Conservation (phyloP, 1,139 yeast species). For the Yamadazyma friedrichii region DNA sequence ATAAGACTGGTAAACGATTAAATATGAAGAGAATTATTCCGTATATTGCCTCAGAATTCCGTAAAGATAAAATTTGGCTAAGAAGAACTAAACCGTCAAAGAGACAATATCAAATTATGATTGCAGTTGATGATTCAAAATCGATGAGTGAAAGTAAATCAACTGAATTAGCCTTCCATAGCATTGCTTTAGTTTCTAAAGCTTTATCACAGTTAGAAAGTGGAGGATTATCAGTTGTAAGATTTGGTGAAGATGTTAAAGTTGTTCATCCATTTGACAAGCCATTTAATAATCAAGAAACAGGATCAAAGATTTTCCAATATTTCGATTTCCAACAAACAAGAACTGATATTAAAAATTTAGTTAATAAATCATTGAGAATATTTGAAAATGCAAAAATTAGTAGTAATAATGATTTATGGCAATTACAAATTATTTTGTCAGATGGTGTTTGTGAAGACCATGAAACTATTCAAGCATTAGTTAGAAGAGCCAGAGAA, state of each 20-base stretch:
- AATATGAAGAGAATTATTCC: constrained; percentile 98
- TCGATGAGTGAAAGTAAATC: constrained; percentile 95
- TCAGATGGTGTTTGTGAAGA: constrained; percentile 98
- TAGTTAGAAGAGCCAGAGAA: constrained; percentile 90
- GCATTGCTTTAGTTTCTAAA: constrained; percentile 90
- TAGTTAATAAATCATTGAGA: constrained; percentile 69
- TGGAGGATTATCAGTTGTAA: constrained; percentile 87
- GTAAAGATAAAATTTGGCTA: constrained; percentile 98
- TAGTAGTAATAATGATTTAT: constrained; percentile 60
- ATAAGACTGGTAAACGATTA: constrained; percentile 93
- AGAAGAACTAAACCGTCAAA: constrained; percentile 96
- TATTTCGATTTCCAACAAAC: constrained; percentile 92
- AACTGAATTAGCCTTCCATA: constrained; percentile 88
- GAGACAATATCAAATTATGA: constrained; percentile 96
- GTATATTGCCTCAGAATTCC: constrained; percentile 94
- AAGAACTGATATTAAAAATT: constrained; percentile 75
- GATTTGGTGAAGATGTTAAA: constrained; percentile 83
- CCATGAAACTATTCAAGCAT: constrained; percentile 74
- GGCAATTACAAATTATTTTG: constrained; percentile 91
- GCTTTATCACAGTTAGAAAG: constrained; percentile 93
- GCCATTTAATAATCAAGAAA: constrained; percentile 72
- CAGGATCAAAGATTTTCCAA: constrained; percentile 82
- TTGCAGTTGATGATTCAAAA: constrained; percentile 95
- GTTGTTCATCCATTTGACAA: constrained; percentile 89
- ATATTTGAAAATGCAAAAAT: constrained; percentile 72